Conservation (phyloP, 441 rosid genomes). For the Biscutella laevigata region DNA sequence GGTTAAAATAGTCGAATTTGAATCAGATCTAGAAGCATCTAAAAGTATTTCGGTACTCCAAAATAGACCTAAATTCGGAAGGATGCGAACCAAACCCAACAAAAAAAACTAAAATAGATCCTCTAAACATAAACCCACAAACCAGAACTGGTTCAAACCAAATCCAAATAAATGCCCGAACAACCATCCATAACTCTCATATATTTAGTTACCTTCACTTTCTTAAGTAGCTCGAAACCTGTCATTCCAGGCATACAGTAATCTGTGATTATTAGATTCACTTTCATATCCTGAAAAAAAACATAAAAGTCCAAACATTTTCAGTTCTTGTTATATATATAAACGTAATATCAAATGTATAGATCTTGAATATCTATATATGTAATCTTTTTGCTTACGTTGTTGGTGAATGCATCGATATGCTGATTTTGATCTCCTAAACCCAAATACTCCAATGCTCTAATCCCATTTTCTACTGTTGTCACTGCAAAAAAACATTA, state of each 20-base stretch:
- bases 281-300: constrained; percentile 42
- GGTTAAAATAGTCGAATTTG: too few species aligned
- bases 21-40: too few species aligned
- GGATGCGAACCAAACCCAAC: too few species aligned
- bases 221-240: constrained; percentile 81
- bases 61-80: too few species aligned
- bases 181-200: too few species aligned
- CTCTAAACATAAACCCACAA: too few species aligned
- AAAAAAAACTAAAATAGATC: too few species aligned
- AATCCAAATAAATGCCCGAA: too few species aligned
- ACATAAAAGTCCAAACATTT: neutral
- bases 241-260: too few species aligned
- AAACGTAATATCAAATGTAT: neutral
- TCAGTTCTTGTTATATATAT: neutral
- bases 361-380: neutral
- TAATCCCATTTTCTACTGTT: constrained; percentile 68
- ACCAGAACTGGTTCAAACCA: too few species aligned
- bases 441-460: constrained; percentile 75
- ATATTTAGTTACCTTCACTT: constrained; percentile 52
- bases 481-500: constrained; percentile 39
- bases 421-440: constrained; percentile 39
- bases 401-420: constrained; percentile 7
- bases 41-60: too few species aligned
- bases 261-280: constrained; percentile 69
- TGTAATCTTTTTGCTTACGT: constrained; percentile 20